Conservation (phyloP, 768 basidiomycete species). For the Cyathus striatus region DNA sequence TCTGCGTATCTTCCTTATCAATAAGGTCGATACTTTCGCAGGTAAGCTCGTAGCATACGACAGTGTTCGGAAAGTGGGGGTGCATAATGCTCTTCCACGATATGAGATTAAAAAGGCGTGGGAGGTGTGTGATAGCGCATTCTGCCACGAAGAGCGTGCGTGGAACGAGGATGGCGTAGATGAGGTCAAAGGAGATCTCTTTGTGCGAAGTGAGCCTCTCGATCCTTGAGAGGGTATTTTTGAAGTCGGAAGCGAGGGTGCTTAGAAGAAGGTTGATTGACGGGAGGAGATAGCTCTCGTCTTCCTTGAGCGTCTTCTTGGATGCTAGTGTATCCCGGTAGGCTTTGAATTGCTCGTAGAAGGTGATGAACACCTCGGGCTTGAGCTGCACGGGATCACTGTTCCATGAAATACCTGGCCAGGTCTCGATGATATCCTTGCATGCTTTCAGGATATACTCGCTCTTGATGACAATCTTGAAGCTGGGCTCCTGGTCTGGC, state of each 20-base stretch:
- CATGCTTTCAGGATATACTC: constrained; percentile 51
- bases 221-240: constrained; percentile 39
- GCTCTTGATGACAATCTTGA: constrained; percentile 55
- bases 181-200: constrained; percentile 53
- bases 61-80: constrained; percentile 16
- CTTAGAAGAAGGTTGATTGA: constrained; percentile 46
- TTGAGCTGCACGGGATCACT: constrained; percentile 49
- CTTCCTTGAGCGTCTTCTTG: constrained; percentile 29
- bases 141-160: constrained; percentile 42
- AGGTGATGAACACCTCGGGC: constrained; percentile 52
- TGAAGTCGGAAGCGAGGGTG: constrained; percentile 46
- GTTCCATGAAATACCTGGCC: constrained; percentile 61
- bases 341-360: constrained; percentile 38
- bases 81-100: constrained; percentile 32
- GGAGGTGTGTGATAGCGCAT: constrained; percentile 50
- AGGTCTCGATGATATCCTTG: constrained; percentile 50
- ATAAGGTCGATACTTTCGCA: constrained; percentile 51
- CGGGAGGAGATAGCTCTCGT: constrained; percentile 36
- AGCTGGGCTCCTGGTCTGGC: constrained; percentile 35
- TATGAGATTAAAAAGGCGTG: constrained; percentile 41
- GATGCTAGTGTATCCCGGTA: constrained; percentile 34
- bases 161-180: constrained; percentile 54
- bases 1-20: constrained; percentile 28
- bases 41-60: constrained; percentile 40
- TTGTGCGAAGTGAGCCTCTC: constrained; percentile 42